These are phyloP conservation scores for Pisolithus tinctorius DNA, from an alignment of 768 basidiomycete genomes.

Conservation along the genomic window DNA sequence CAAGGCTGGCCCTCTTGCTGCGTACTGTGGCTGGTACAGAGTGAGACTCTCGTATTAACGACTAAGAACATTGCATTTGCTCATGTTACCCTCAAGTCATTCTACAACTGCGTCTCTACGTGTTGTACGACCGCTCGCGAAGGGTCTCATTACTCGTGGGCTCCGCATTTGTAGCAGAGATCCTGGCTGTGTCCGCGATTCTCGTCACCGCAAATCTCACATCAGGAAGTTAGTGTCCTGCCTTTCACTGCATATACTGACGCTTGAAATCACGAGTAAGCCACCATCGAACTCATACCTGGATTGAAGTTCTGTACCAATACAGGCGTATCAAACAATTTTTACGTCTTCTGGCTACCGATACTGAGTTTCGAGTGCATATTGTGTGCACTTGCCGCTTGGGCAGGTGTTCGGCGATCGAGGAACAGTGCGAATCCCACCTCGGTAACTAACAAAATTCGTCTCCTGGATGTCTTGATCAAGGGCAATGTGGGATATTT, in stretches of 20 bases:
- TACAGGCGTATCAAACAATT: slow-evolving; percentile 30
- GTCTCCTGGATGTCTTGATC: slow-evolving; percentile 15
- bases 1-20: slow-evolving; percentile 3
- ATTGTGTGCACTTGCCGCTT: slow-evolving; percentile 45
- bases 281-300: slow-evolving; percentile 9
- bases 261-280: background rate
- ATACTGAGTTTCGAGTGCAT: slow-evolving; percentile 48
- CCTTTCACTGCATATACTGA: background rate
- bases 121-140: slow-evolving; percentile 24
- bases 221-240: background rate
- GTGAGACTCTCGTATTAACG: background rate
- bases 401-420: slow-evolving; percentile 41
- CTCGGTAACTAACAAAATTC: background rate
- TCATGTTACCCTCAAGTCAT: slow-evolving; percentile 16
- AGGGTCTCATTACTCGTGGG: slow-evolving; percentile 11
- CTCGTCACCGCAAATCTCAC: background rate
- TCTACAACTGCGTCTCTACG: slow-evolving; percentile 27
- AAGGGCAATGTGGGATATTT: slow-evolving; percentile 5
- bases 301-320: slow-evolving; percentile 38
- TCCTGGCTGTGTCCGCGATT: slow-evolving; percentile 5
- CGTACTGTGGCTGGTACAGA: background rate
- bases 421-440: background rate
- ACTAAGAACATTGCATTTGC: background rate
- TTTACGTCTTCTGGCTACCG: slow-evolving; percentile 58
- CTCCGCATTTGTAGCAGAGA: slow-evolving; percentile 4